These are phyloP conservation scores for Zygosaccharomyces pseudobailii DNA, from an alignment of 1,139 yeast genomes.

Conservation along the genomic window DNA sequence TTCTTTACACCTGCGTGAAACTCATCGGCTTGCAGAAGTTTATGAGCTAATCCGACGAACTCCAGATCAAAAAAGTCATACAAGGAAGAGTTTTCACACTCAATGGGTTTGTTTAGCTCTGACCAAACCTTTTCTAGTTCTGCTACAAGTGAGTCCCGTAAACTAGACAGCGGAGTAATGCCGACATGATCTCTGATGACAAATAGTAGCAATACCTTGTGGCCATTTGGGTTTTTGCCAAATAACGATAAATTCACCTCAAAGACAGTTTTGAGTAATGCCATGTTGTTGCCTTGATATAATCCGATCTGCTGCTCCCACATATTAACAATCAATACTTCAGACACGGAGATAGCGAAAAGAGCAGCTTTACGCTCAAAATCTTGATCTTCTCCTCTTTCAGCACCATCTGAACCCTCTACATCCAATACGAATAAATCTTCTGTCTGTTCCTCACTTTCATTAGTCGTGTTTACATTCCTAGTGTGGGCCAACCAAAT, in stretches of 20 bases:
- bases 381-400: slow-evolving; percentile 97
- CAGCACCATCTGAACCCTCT: slow-evolving; percentile 97
- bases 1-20: slow-evolving; percentile 57
- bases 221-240: slow-evolving; percentile 38
- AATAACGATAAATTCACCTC: slow-evolving; percentile 88
- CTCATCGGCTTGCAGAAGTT: slow-evolving; percentile 69
- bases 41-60: slow-evolving; percentile 81
- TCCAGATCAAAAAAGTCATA: slow-evolving; percentile 79
- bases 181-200: slow-evolving; percentile 93
- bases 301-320: slow-evolving; percentile 98
- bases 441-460: slow-evolving; percentile 12
- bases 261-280: slow-evolving; percentile 86
- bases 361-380: slow-evolving; percentile 94
- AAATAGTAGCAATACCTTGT: slow-evolving; percentile 73
- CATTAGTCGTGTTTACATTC: slow-evolving; percentile 33
- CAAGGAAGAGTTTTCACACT: slow-evolving; percentile 48
- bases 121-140: slow-evolving; percentile 81
- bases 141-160: slow-evolving; percentile 59
- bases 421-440: slow-evolving; percentile 87
- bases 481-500: slow-evolving; percentile 82
- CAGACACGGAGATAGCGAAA: slow-evolving; percentile 90
- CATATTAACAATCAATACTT: slow-evolving; percentile 81
- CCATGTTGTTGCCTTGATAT: slow-evolving; percentile 98
- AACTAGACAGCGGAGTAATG: slow-evolving; percentile 71
- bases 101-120: slow-evolving; percentile 65